Conservation (phyloP, 2,329 filamentous ascomycete species). For the Phaeoacremonium minimum region DNA sequence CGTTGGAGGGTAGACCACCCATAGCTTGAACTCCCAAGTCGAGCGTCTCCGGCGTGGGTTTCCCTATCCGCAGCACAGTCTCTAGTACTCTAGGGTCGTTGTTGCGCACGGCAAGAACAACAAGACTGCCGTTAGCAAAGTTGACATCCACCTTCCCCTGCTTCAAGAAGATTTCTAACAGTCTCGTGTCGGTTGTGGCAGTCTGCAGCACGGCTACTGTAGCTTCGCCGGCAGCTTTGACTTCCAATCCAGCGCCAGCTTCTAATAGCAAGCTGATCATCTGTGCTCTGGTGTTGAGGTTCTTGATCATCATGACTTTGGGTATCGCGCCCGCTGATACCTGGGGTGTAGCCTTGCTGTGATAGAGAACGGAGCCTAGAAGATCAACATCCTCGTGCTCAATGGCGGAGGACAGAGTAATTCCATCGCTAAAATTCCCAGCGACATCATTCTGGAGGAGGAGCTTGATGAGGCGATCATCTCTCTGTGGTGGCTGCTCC, state of each 20-base stretch:
- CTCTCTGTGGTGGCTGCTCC: slow-evolving; percentile 39
- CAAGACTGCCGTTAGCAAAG: slow-evolving; percentile 34
- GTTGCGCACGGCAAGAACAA: slow-evolving; percentile 33
- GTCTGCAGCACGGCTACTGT: slow-evolving; percentile 36
- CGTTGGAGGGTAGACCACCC: slow-evolving; percentile 34
- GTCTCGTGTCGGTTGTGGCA: slow-evolving; percentile 43
- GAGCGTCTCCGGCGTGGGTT: slow-evolving; percentile 37
- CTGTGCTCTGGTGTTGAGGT: slow-evolving; percentile 35
- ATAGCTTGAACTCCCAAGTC: slow-evolving; percentile 36
- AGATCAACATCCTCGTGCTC: slow-evolving; percentile 40
- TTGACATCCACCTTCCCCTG: slow-evolving; percentile 51
- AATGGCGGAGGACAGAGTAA: slow-evolving; percentile 44
- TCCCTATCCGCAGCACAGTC: slow-evolving; percentile 39
- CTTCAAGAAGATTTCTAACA: slow-evolving; percentile 44
- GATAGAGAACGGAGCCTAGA: slow-evolving; percentile 38
- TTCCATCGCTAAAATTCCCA: slow-evolving; percentile 48
- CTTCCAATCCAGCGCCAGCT: slow-evolving; percentile 31
- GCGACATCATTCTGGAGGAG: slow-evolving; percentile 48
- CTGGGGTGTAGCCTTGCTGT: slow-evolving; percentile 37
- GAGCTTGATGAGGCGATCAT: slow-evolving; percentile 47
- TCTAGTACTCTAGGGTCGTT: slow-evolving; percentile 44
- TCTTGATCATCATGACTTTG: slow-evolving; percentile 39
- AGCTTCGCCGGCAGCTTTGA: slow-evolving; percentile 35
- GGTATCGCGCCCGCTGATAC: slow-evolving; percentile 43
- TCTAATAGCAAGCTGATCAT: slow-evolving; percentile 43